Percentiles rank a stretch among this genome's conserved stretches.
phyloP scores from a whole-genome alignment of 371 early-diverging fungal species.

The Mortierella sp. region DNA sequence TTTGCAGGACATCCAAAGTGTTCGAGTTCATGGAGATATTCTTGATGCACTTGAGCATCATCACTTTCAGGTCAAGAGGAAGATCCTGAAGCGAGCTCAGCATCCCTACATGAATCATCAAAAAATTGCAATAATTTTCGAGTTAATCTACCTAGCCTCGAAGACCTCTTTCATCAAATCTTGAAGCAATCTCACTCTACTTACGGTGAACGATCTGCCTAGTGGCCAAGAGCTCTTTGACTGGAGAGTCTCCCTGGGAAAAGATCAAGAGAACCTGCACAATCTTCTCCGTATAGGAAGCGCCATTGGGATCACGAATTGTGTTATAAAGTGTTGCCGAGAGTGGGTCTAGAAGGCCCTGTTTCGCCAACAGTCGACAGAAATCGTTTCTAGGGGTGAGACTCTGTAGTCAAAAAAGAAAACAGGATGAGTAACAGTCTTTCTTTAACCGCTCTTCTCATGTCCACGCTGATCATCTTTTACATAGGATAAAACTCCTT shows the following conservation, averaged over 20 bases:
- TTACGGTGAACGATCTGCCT: slow-evolving; percentile 42
- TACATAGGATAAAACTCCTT: too few relatives aligned
- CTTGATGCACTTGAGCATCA: slow-evolving; percentile 65
- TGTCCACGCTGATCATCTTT: too few relatives aligned
- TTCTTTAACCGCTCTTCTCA: background rate
- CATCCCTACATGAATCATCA: slow-evolving; percentile 50
- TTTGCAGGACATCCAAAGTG: slow-evolving; percentile 60
- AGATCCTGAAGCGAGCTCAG: slow-evolving; percentile 55
- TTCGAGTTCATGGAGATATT: slow-evolving; percentile 67
- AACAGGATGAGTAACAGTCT: background rate
- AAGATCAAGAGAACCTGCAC: slow-evolving; percentile 60
- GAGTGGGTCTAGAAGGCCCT: slow-evolving; percentile 60
- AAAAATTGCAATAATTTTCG: background rate
- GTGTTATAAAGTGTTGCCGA: slow-evolving; percentile 52
- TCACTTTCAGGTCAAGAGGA: slow-evolving; percentile 48
- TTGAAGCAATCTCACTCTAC: background rate
- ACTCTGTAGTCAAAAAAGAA: slow-evolving; percentile 29
- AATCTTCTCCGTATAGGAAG: slow-evolving; percentile 55
- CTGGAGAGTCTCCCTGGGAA: slow-evolving; percentile 60
- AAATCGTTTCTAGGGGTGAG: slow-evolving; percentile 67
- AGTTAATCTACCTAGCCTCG: too few relatives aligned
- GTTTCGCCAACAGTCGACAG: slow-evolving; percentile 62
- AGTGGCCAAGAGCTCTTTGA: slow-evolving; percentile 62
- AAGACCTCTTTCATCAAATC: too few relatives aligned
- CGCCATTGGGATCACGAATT: slow-evolving; percentile 51